Base-by-base conservation (phyloP, 306 rosid genomes). In the Malus fusca region DNA sequence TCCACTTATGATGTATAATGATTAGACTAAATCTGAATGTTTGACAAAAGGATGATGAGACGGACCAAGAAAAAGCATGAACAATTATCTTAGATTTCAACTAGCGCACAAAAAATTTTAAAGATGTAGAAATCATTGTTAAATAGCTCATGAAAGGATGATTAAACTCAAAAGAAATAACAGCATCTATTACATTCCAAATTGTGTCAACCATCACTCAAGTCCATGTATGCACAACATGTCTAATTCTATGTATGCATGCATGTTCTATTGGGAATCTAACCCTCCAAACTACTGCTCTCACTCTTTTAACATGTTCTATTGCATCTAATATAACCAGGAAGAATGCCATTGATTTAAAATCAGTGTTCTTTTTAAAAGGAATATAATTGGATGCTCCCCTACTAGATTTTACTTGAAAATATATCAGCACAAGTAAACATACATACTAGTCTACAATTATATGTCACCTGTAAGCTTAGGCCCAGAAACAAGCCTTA, bases 401-500 rank as follows among this genome's bases (percentile, higher is more conserved):
- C 18, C 72, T 11, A n/a, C 13, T 19, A 11, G 43, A 40, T 37
- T 64, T 8, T 13, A 17, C 11, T 8, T 13, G 63, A 19, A 68
- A 58, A 23, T 13, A 71, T 58, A 18, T 4, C 12, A 25, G 63
- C 72, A 65, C 10, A 9, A 59, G 77, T 4, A 66, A 19, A 3
- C 35, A 23, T 21, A n/a, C 52, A 58, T 13, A 44, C n/a, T 75
- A 23, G 15, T 40, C n/a, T 2, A 71, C 37, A 25, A 8, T 7
- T 28, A 67, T 72, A 79, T 30, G n/a, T 52, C 71, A 88, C 99
- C 99, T 80, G 90, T 78, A 85, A 96, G 93, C 77, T 87, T 84
- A 35, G 89, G 73, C 56, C 88, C 85, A 48, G 91, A 66, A 81
- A 92, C 96, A 72, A 92, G 99, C 89, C 81, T 96, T 73, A 88